These are phyloP conservation scores for Rubroboletus satanas DNA, from an alignment of 768 basidiomycete species.

Conservation along the genomic window DNA sequence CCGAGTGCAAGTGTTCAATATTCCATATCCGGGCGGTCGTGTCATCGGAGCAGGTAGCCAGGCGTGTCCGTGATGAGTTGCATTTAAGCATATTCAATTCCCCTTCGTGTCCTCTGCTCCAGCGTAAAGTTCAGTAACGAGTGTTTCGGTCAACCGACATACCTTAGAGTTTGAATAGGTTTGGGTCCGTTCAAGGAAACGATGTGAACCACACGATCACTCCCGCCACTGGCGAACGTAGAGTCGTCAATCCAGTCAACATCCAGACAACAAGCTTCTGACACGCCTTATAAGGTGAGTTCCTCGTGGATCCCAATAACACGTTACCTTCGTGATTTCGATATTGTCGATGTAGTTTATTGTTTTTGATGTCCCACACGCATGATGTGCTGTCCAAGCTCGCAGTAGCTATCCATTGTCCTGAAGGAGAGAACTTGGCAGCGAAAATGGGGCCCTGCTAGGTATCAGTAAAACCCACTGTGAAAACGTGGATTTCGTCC, in stretches of 20 bases:
- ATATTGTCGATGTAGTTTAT: conserved; percentile 60
- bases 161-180: conserved; percentile 64
- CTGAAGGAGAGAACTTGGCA: conserved; percentile 68
- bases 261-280: conserved; percentile 72
- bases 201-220: conserved; percentile 61
- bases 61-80: conserved; percentile 57
- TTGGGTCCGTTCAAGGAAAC: conserved; percentile 49
- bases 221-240: conserved; percentile 70
- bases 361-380: conserved; percentile 71
- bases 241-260: conserved; percentile 74
- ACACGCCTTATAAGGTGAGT: conserved; percentile 8
- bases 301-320: background rate
- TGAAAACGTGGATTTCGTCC: conserved; percentile 11
- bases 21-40: conserved; percentile 75
- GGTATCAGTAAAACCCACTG: conserved; percentile 17
- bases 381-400: conserved; percentile 76
- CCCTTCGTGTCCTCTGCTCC: conserved; percentile 60
- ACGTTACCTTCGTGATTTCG: conserved; percentile 58
- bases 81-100: conserved; percentile 79
- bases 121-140: conserved; percentile 4
- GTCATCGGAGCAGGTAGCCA: conserved; percentile 84
- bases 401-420: conserved; percentile 69
- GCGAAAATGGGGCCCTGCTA: conserved; percentile 77
- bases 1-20: conserved; percentile 43
- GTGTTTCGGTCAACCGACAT: conserved; percentile 23